phyloP scores from a whole-genome alignment of 2,329 filamentous ascomycete genomes.

The Colletotrichum graminicola region DNA sequence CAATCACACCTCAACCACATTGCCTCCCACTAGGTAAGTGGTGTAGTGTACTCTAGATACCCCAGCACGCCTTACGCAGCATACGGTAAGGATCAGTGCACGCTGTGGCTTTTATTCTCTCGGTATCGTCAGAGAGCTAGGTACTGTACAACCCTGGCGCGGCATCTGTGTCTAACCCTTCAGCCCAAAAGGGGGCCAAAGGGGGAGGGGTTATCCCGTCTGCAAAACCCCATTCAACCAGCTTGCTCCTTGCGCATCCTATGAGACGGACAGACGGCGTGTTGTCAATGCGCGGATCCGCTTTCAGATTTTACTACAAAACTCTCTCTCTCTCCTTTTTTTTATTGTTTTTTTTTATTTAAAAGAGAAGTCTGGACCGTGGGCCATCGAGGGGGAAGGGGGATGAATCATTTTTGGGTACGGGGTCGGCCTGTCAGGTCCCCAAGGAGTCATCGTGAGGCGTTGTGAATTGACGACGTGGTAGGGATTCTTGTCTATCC shows the following conservation, averaged over 20 bases:
- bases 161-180: not conserved
- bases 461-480: conserved; percentile 11
- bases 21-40: not conserved
- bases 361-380: not conserved
- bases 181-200: not conserved
- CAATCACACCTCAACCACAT: conserved; percentile 27
- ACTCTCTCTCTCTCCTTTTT: too few relatives aligned
- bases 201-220: not conserved
- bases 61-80: conserved; percentile 27
- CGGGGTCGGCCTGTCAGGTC: not conserved
- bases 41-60: not conserved
- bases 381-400: not conserved
- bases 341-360: not conserved
- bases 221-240: not conserved
- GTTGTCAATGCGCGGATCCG: not conserved
- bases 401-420: not conserved
- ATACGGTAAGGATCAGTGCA: conserved; percentile 11
- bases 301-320: not conserved
- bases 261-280: conserved; percentile 9
- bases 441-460: not conserved
- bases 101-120: conserved; percentile 3
- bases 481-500: conserved; percentile 6
- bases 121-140: not conserved
- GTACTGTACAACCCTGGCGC: not conserved
- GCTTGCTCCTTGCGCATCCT: not conserved